These are phyloP conservation scores for Coemansia sp. DNA, from an alignment of 192 early-diverging fungal genomes.

Conservation along the genomic window DNA sequence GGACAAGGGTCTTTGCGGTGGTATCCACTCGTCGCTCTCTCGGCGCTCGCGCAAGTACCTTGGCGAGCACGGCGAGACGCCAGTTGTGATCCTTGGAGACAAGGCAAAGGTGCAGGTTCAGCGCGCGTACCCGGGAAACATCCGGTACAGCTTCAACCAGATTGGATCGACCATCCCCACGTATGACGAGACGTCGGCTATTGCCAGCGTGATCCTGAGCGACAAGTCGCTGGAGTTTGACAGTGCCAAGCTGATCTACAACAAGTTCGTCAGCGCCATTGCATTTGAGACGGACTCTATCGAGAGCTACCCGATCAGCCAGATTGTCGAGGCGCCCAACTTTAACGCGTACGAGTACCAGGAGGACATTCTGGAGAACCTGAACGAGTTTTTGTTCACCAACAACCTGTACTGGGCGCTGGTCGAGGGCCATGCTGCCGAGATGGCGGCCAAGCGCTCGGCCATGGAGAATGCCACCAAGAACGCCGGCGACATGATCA, in stretches of 20 bases:
- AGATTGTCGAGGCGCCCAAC: constrained; percentile 73
- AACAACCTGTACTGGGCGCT: constrained; percentile 95
- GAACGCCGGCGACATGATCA: constrained; percentile 98
- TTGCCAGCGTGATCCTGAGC: constrained; percentile 76
- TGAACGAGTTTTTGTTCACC: constrained; percentile 91
- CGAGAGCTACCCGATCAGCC: constrained; percentile 56
- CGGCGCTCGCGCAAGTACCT: constrained; percentile 74
- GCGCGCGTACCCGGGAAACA: constrained; percentile 72
- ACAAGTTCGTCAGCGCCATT: constrained; percentile 92
- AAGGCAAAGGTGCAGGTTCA: constrained; percentile 91
- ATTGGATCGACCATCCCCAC: constrained; percentile 85
- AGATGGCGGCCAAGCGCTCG: constrained; percentile 93
- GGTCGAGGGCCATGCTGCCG: constrained; percentile 93
- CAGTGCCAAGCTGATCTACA: constrained; percentile 83
- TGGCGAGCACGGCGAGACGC: constrained; percentile 54
- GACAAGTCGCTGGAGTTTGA: constrained; percentile 62
- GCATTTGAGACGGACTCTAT: constrained; percentile 81
- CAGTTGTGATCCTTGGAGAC: constrained; percentile 81
- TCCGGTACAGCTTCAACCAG: constrained; percentile 86
- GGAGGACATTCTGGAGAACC: constrained; percentile 81
- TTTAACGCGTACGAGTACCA: constrained; percentile 91
- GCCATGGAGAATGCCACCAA: constrained; percentile 99
- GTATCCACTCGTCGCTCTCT: constrained; percentile 94
- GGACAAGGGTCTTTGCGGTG: constrained; percentile 98
- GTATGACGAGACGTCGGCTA: constrained; percentile 81